phyloP scores from a whole-genome alignment of 345 rosid species.

The Moricandia arvensis region DNA sequence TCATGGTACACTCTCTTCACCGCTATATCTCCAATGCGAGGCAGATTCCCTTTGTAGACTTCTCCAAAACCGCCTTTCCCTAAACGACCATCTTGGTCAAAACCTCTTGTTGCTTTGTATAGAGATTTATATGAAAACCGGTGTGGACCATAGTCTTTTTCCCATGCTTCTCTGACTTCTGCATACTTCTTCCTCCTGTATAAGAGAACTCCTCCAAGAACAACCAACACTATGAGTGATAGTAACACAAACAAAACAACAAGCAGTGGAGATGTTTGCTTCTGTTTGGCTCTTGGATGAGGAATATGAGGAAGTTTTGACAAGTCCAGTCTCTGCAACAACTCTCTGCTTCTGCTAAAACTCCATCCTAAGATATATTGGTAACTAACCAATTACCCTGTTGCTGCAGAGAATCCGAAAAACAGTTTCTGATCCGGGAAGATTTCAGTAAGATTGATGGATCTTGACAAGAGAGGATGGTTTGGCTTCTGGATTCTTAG shows the following conservation, averaged over 20 bases:
- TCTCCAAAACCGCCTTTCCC: constrained; percentile 62
- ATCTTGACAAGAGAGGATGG: constrained; percentile 49
- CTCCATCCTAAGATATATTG: constrained; percentile 73
- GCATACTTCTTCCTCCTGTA: constrained; percentile 46
- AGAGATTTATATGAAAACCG: constrained; percentile 55
- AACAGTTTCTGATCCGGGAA: constrained; percentile 35
- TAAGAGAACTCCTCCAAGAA: constrained; percentile 17
- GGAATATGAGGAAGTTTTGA: constrained; percentile 57
- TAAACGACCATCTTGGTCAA: constrained; percentile 41
- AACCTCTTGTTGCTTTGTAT: constrained; percentile 58
- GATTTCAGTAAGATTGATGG: constrained; percentile 41
- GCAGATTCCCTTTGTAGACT: constrained; percentile 53
- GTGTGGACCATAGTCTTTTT: constrained; percentile 51
- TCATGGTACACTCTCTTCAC: constrained; percentile 53
- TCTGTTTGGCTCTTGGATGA: not conserved
- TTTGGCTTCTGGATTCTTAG: constrained; percentile 34
- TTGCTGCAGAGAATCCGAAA: constrained; percentile 61
- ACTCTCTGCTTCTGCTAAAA: constrained; percentile 43
- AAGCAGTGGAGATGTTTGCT: constrained; percentile 26
- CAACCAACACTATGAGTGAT: not conserved
- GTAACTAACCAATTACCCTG: constrained; percentile 38
- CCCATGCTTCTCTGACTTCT: constrained; percentile 64
- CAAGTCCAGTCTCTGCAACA: constrained; percentile 34
- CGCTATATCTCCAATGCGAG: constrained; percentile 42
- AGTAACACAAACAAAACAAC: constrained; percentile 23